phyloP scores from a whole-genome alignment of 495 filamentous ascomycete species.

The Aspergillus leporis region DNA sequence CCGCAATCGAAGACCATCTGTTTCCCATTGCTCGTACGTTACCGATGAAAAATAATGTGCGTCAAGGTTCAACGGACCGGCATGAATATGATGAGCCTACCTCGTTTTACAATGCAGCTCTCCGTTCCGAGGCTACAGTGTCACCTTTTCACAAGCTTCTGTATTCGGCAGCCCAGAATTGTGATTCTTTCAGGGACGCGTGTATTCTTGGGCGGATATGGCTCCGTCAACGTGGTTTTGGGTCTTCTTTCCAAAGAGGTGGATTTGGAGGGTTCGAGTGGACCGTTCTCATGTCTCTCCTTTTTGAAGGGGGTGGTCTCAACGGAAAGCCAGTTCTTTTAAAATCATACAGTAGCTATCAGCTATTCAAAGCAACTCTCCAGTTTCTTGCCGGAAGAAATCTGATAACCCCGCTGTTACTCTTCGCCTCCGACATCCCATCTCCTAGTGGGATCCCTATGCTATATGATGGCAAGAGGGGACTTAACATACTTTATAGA shows the following conservation, averaged over 20 bases:
- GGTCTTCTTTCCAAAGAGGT: slow-evolving; percentile 62
- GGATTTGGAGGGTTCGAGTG: slow-evolving; percentile 96
- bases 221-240: slow-evolving; percentile 85
- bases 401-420: slow-evolving; percentile 63
- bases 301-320: slow-evolving; percentile 72
- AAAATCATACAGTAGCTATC: slow-evolving; percentile 81
- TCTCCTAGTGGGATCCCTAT: slow-evolving; percentile 43
- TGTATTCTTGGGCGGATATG: slow-evolving; percentile 84
- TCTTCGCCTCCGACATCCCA: slow-evolving; percentile 40
- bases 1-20: slow-evolving; percentile 60
- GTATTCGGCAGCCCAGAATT: slow-evolving; percentile 62
- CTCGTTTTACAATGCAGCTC: slow-evolving; percentile 84
- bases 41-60: slow-evolving; percentile 69
- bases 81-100: slow-evolving; percentile 52
- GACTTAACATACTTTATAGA: slow-evolving; percentile 85
- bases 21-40: slow-evolving; percentile 70
- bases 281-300: slow-evolving; percentile 72
- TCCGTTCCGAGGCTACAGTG: slow-evolving; percentile 75
- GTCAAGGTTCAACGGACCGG: slow-evolving; percentile 43
- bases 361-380: slow-evolving; percentile 88
- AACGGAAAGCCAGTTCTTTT: slow-evolving; percentile 71
- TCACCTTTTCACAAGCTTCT: slow-evolving; percentile 72
- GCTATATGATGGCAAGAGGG: slow-evolving; percentile 64
- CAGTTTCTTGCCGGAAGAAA: slow-evolving; percentile 78
- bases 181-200: slow-evolving; percentile 73